Conservation (phyloP, 495 filamentous ascomycete species). For the Cladorrhinum samala region DNA sequence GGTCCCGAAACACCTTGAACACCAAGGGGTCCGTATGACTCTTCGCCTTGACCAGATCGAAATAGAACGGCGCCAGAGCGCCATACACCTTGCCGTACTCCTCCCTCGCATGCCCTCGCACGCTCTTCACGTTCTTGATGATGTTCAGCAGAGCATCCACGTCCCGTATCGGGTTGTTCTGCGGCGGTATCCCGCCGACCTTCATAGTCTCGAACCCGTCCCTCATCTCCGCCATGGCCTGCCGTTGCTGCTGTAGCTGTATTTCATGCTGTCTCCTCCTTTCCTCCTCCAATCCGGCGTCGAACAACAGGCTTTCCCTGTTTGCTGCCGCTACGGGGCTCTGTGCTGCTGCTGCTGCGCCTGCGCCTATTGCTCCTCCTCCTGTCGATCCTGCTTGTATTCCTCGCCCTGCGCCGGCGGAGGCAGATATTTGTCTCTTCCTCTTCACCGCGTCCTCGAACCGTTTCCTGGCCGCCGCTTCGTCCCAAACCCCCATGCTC, state of each 20-base stretch:
- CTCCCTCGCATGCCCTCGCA: constrained; percentile 77
- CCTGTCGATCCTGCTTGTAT: constrained; percentile 9
- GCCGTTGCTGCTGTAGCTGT: constrained; percentile 5
- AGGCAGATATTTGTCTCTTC: constrained; percentile 50
- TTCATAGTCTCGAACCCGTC: constrained; percentile 66
- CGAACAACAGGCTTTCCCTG: constrained; percentile 56
- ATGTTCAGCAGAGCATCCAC: constrained; percentile 56
- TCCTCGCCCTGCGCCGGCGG: constrained; percentile 13
- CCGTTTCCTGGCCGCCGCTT: constrained; percentile 71
- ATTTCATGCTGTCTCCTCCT: constrained; percentile 27
- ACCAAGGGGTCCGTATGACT: constrained; percentile 75
- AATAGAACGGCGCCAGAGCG: constrained; percentile 80
- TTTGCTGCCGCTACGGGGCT: constrained; percentile 18
- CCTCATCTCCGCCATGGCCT: constrained; percentile 28
- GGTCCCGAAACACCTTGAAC: constrained; percentile 80
- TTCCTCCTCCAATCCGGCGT: constrained; percentile 57
- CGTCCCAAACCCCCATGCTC: constrained; percentile 88
- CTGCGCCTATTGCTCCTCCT: neutral
- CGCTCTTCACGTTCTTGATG: constrained; percentile 63
- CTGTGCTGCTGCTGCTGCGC: neutral
- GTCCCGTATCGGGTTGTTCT: constrained; percentile 35
- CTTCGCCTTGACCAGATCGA: constrained; percentile 65
- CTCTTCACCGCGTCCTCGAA: constrained; percentile 68
- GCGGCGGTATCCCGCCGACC: constrained; percentile 21
- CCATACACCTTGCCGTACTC: constrained; percentile 90